phyloP scores from a whole-genome alignment of 139 green algal species.

The Coccomyxa sp. region DNA sequence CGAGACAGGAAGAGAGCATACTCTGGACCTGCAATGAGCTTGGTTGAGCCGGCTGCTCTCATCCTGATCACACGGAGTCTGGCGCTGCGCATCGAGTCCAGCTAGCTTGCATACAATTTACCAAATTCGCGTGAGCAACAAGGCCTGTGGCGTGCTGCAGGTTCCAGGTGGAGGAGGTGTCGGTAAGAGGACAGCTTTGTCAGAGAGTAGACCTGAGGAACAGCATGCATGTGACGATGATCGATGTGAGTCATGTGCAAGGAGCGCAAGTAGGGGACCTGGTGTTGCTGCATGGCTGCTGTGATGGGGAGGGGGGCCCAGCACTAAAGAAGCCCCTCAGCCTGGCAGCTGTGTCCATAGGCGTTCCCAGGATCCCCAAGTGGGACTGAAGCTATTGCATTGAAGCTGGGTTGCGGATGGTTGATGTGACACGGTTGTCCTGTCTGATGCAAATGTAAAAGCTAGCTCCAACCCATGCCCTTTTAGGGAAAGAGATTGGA shows the following conservation, averaged over 20 bases:
- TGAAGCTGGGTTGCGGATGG: too few relatives aligned
- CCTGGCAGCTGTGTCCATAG: not conserved
- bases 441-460: too few relatives aligned
- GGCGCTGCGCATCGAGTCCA: not conserved
- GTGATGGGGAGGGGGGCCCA: not conserved
- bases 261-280: not conserved
- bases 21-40: not conserved
- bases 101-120: not conserved
- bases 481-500: too few relatives aligned
- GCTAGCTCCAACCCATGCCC: too few relatives aligned
- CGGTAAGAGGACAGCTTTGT: not conserved
- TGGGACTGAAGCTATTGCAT: not conserved
- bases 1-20: not conserved
- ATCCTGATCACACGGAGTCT: not conserved
- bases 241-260: not conserved
- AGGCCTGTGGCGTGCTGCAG: not conserved
- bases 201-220: not conserved
- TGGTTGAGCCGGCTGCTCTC: not conserved
- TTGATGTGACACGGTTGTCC: too few relatives aligned
- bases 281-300: slow-evolving; percentile 2
- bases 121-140: too few relatives aligned
- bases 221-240: not conserved
- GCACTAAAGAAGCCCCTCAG: not conserved
- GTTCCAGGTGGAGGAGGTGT: slow-evolving; percentile 4
- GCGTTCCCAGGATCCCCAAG: not conserved